These are phyloP conservation scores for Galeopsis tetrahit DNA, from an alignment of 257 asterid genomes.

Conservation along the genomic window DNA sequence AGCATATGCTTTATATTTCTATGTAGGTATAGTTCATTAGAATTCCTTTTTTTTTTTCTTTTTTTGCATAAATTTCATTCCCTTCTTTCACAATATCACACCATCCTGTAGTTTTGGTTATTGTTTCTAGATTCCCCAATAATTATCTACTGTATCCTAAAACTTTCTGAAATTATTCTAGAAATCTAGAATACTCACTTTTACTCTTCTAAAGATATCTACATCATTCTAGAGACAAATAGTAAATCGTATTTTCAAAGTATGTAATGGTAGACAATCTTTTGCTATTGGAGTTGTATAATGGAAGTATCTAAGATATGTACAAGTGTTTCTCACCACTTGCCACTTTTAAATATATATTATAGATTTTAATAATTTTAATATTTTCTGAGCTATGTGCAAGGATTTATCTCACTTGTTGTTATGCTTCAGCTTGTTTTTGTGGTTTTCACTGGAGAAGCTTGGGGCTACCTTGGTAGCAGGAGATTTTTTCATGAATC, in stretches of 20 bases:
- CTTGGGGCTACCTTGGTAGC: constrained; percentile 99
- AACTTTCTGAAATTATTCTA: too few relatives aligned
- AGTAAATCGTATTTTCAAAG: too few relatives aligned
- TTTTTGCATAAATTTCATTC: constrained; percentile 6
- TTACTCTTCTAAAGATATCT: too few relatives aligned
- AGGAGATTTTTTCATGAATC: constrained; percentile 83
- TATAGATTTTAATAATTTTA: neutral
- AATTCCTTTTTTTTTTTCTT: constrained; percentile 9
- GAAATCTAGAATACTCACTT: too few relatives aligned
- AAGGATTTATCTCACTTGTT: constrained; percentile 29
- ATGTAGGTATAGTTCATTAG: constrained; percentile 19
- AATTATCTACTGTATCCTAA: too few relatives aligned
- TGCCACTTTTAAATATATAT: too few relatives aligned
- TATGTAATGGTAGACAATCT: too few relatives aligned
- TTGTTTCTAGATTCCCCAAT: neutral
- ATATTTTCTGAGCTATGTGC: constrained; percentile 14
- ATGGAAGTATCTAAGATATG: too few relatives aligned
- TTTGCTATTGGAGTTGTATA: too few relatives aligned
- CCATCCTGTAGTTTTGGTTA: constrained; percentile 25
- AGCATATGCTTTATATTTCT: constrained; percentile 9
- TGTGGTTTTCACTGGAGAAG: constrained; percentile 93
- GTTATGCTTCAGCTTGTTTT: constrained; percentile 77
- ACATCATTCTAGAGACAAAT: too few relatives aligned
- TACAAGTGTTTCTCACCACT: too few relatives aligned
- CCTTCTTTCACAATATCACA: constrained; percentile 12